phyloP scores from a whole-genome alignment of 306 rosid species.

The Sicyos edulis region DNA sequence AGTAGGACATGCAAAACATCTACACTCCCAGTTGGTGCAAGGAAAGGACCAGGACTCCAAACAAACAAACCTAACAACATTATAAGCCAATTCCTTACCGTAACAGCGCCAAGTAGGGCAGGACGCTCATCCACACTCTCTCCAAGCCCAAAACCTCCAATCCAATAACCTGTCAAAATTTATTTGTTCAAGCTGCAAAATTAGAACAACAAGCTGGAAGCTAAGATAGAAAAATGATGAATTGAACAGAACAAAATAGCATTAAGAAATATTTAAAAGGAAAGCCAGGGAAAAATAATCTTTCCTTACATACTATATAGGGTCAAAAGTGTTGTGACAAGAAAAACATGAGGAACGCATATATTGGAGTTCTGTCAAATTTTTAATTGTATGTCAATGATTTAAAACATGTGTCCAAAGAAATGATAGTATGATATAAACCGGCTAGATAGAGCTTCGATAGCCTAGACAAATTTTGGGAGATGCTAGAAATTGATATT shows the following conservation, averaged over 20 bases:
- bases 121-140: constrained; percentile 80
- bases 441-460: neutral
- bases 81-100: constrained; percentile 38
- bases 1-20: neutral
- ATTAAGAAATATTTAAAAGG: neutral
- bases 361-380: neutral
- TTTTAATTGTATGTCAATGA: neutral
- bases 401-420: neutral
- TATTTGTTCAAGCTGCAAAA: constrained; percentile 8
- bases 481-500: constrained; percentile 11
- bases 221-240: constrained; percentile 14
- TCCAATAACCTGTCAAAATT: constrained; percentile 67
- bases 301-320: neutral
- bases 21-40: neutral
- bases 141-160: constrained; percentile 96
- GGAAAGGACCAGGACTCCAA: neutral
- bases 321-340: neutral
- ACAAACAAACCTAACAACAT: neutral
- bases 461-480: neutral
- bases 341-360: neutral
- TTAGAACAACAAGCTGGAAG: neutral
- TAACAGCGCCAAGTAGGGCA: constrained; percentile 56
- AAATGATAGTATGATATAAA: constrained; percentile 12
- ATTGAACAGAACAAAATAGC: neutral
- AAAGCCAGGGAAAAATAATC: neutral